Base-by-base conservation (phyloP, 2,329 filamentous ascomycete genomes). In the Colletotrichum noveboracense region DNA sequence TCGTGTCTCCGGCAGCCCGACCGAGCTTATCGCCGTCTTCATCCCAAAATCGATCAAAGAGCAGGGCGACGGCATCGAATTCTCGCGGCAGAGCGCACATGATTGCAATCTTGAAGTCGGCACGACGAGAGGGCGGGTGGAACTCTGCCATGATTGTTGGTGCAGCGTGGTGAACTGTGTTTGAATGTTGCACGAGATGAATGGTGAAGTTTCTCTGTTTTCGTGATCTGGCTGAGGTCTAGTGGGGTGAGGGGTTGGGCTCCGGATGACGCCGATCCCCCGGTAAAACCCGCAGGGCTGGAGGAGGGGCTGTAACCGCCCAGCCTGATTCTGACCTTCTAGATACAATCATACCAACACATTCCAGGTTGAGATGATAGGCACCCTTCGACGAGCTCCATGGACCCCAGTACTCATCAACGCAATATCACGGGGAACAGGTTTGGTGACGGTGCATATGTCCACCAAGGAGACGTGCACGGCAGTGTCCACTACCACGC, bases 41-140 rank as follows among this genome's bases (percentile, higher is more conserved):
- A 24, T 82, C 80, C 80, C 79, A 83, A 61, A 80, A 80, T 24
- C 80, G 58, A 52, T 83, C 81, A 7, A 82, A 76, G 3, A 81
- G 58, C 13, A 78, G 65, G 9, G 21, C 69, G 1, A 81, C 77
- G 2, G 82, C 80, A 55, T 82, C 75, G 28, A 71, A 78, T 58
- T 83, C 81, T 16, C 71, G 71, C 0, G 78, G 36, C 7, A 83
- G 68, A 9, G 81, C 80, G 68, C 82, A 83, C 9, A 82, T 74
- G 12, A 83, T 79, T 12, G 80, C 80, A 24, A 83, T 78, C 21
- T 72, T 28, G 60, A 83, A 58, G 52, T 68, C 66, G 12, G 38
- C 52, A 32, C 30, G 21, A n/a, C 26, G 21, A 26, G 14, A n/a
- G 18, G 18, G 13, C 38, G 13, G 38, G 18, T 14, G 13, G 38